These are phyloP conservation scores for Pleurotus cornucopiae DNA, from an alignment of 768 basidiomycete genomes.

Conservation along the genomic window DNA sequence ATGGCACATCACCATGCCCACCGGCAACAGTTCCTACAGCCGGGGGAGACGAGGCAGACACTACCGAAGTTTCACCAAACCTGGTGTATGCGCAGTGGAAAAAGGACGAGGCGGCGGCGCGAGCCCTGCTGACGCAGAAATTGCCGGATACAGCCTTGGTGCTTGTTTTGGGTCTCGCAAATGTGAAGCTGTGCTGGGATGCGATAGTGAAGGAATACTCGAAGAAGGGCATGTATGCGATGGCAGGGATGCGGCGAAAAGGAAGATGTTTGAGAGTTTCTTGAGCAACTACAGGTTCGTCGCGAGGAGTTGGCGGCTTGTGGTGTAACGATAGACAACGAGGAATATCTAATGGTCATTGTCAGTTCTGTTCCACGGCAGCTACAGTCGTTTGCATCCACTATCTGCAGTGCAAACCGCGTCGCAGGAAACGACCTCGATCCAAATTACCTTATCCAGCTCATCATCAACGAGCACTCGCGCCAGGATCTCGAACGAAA, in stretches of 20 bases:
- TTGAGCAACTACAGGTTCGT: neutral
- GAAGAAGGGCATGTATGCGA: neutral
- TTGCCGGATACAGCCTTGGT: neutral
- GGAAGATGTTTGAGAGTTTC: slow-evolving; percentile 11
- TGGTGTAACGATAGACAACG: neutral
- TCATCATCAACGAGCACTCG: neutral
- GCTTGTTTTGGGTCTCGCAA: neutral
- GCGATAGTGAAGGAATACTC: neutral
- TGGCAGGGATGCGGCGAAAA: neutral
- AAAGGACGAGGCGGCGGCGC: neutral
- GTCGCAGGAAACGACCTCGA: no score
- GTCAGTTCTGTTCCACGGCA: slow-evolving; percentile 2
- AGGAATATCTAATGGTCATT: slow-evolving; percentile 10
- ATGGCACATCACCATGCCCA: neutral
- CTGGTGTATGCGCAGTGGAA: neutral
- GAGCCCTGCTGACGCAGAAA: neutral
- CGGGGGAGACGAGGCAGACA: no score
- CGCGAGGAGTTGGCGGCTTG: neutral
- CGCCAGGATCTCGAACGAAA: neutral
- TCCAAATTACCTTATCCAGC: neutral
- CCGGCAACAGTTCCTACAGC: no score
- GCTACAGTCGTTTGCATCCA: neutral
- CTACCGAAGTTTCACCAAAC: neutral
- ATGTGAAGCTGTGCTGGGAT: neutral
- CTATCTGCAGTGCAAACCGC: no score